phyloP scores from a whole-genome alignment of 352 stramenopile species.

The Phytophthora pistaciae region DNA sequence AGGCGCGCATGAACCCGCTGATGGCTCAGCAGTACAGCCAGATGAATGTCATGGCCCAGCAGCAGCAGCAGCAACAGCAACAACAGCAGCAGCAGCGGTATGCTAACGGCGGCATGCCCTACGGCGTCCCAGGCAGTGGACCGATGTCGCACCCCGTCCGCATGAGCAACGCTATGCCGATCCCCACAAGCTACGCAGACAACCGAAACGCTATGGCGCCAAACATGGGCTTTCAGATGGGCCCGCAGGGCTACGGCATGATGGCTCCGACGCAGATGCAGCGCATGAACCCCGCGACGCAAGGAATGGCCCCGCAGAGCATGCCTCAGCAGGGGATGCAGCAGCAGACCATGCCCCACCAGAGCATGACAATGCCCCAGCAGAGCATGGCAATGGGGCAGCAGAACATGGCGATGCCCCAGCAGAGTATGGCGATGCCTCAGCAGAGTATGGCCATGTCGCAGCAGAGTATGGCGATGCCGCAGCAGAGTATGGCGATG shows the following conservation, averaged over 20 bases:
- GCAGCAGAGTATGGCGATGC: constrained; percentile 33
- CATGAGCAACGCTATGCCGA: constrained; percentile 44
- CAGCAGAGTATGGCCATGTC: constrained; percentile 36
- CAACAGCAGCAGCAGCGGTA: constrained; percentile 32
- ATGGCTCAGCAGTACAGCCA: constrained; percentile 48
- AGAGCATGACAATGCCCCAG: background rate
- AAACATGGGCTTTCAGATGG: constrained; percentile 55
- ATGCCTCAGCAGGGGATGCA: constrained; percentile 44
- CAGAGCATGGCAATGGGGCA: constrained; percentile 14
- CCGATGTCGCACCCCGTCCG: constrained; percentile 34
- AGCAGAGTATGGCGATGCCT: constrained; percentile 34
- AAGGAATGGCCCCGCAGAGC: constrained; percentile 40
- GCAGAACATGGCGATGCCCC: constrained; percentile 40
- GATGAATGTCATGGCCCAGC: constrained; percentile 41
- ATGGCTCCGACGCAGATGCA: constrained; percentile 46
- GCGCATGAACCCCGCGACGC: constrained; percentile 41
- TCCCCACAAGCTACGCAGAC: constrained; percentile 46
- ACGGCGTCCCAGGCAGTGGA: constrained; percentile 33
- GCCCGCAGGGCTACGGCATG: constrained; percentile 63
- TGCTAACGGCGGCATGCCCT: constrained; percentile 49
- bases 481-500: constrained; percentile 25
- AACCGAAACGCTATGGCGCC: constrained; percentile 38
- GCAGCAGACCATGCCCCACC: constrained; percentile 34
- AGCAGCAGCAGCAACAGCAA: constrained; percentile 3
- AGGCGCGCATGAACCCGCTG: constrained; percentile 71